phyloP scores from a whole-genome alignment of 1,284 basidiomycete species.

The Pseudozyma tsukubaensis region DNA sequence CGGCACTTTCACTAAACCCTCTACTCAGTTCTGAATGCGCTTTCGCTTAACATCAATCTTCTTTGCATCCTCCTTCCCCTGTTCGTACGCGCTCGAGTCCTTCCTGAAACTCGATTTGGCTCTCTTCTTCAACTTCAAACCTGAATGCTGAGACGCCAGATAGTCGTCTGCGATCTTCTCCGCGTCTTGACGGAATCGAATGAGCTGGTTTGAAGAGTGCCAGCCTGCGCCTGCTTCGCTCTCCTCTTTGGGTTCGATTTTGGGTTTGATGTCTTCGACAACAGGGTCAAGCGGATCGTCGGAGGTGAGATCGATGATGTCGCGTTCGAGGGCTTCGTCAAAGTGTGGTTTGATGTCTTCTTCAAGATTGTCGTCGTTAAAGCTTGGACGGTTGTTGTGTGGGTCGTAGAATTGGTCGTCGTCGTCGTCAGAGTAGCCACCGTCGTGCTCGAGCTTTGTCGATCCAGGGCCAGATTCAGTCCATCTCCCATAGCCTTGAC shows the following conservation, averaged over 20 bases:
- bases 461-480: not conserved
- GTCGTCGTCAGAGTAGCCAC: constrained; percentile 14
- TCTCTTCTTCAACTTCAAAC: constrained; percentile 40
- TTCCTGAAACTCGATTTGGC: constrained; percentile 30
- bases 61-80: constrained; percentile 37
- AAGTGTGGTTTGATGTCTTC: constrained; percentile 26
- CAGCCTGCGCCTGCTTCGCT: constrained; percentile 25
- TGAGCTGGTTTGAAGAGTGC: constrained; percentile 44
- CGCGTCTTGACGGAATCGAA: constrained; percentile 47
- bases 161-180: constrained; percentile 53
- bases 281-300: constrained; percentile 2
- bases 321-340: constrained; percentile 28
- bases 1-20: too few relatives aligned
- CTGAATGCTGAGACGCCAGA: constrained; percentile 30
- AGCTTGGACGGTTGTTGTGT: not conserved
- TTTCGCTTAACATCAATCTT: constrained; percentile 55
- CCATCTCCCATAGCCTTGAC: constrained; percentile 18
- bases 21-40: constrained; percentile 35
- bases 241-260: constrained; percentile 7
- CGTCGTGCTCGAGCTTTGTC: not conserved
- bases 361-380: not conserved
- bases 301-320: constrained; percentile 21
- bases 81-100: constrained; percentile 38
- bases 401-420: constrained; percentile 26
- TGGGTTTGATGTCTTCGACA: constrained; percentile 13